Base-by-base conservation (phyloP, 1,284 basidiomycete genomes). In the Sparassis latifolia region DNA sequence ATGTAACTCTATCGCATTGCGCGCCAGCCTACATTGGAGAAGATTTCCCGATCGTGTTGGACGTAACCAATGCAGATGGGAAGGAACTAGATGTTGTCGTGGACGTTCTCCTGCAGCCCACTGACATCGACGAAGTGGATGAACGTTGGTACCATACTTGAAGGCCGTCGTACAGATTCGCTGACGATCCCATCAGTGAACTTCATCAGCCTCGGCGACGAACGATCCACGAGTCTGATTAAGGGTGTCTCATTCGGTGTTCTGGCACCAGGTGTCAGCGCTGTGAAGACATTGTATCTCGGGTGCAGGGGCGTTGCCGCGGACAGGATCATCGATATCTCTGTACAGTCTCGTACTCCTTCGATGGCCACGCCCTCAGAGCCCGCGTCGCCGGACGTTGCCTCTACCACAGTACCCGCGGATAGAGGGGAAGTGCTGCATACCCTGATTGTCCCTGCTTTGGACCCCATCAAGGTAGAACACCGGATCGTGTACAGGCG, bases 11-110 rank as follows among this genome's bases (percentile, higher is more conserved):
- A 39, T 65, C 70, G 1, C 82, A 92, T 55, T 66, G 75, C 1
- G 66, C 75, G 0, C 83, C 85, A 0, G 89, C 89, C 0, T 90
- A 86, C 64, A 66, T 93, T 29, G 82, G 86, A 52, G 92, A 95
- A 64, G 73, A 79, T 38, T 86, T 86, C 59, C 82, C 86, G 0
- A 81, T 95, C 54, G 63, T 64, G 12, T 71, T 95, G 38, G 72
- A 78, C 39, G 73, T 93, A 10, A 77, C 69, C 4, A 93, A 91
- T 61, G 61, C 69, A 3, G 91, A 94, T 62, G 77, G 78, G 31
- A 72, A 80, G 20, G 74, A 80, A 27, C 66, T 95, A 27, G 78
- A 85, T 4, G 67, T 90, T n/a, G 66, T 75, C 3, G 69, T 92
- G 5, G 86, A 90, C 52, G 77, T 88, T 2, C 72, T 92, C 45